A percentile compares a stretch with the other conserved stretches of the same genome.
Conservation (phyloP, 2,329 filamentous ascomycete genomes). For the Trichoderma gracile region DNA sequence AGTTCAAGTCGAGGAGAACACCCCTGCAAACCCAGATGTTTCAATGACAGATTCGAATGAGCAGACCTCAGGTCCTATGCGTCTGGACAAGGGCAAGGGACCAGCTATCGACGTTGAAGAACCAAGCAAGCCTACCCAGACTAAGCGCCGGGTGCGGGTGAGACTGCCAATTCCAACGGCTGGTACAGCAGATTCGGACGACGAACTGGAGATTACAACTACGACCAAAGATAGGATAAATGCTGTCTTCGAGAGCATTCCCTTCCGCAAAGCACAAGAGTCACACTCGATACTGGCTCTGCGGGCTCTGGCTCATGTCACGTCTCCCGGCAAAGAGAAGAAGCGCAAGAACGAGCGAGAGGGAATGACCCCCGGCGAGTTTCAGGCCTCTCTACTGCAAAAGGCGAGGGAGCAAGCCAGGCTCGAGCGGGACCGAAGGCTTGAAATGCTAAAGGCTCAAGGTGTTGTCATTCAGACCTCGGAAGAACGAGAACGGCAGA, state of each 20-base stretch:
- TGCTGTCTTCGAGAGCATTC: constrained; percentile 70
- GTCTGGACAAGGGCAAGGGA: constrained; percentile 59
- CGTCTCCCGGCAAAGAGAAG: constrained; percentile 59
- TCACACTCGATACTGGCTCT: constrained; percentile 64
- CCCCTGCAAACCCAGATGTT: constrained; percentile 33
- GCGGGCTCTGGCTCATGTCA: constrained; percentile 73
- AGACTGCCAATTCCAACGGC: constrained; percentile 46
- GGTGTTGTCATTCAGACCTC: constrained; percentile 80
- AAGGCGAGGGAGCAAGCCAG: constrained; percentile 79
- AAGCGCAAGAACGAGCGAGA: constrained; percentile 47
- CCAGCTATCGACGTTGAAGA: constrained; percentile 28
- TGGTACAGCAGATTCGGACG: constrained; percentile 50
- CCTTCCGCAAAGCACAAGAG: constrained; percentile 63
- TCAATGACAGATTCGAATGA: constrained; percentile 40
- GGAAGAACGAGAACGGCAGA: constrained; percentile 81
- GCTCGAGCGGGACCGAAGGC: constrained; percentile 71
- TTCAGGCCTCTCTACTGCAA: constrained; percentile 67
- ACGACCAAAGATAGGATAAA: constrained; percentile 54
- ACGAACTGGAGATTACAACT: constrained; percentile 64
- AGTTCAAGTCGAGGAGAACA: constrained; percentile 20
- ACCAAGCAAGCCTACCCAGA: constrained; percentile 31
- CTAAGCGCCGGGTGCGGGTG: constrained; percentile 54
- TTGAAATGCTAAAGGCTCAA: constrained; percentile 74
- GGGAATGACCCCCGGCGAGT: constrained; percentile 67
- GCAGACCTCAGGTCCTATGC: constrained; percentile 36